Evolutionary conservation across 305 asterid species (phyloP), one percentile per base, ranked within the genome.

Genomic region (Fraxinus sp.): DNA sequence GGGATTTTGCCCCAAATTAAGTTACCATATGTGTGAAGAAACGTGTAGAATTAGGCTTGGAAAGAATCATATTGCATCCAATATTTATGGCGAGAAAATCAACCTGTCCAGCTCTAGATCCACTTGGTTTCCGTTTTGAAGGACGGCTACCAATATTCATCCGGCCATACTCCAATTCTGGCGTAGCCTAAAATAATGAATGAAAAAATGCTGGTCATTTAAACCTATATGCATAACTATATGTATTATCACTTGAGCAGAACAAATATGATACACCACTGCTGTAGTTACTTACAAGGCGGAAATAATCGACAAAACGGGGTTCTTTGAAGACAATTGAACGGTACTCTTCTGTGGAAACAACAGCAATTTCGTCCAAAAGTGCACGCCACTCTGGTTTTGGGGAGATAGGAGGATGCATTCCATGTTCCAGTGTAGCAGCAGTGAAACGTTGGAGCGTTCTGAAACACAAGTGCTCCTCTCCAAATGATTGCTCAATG

Each of bases 81-180:
- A 1, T 28, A 1, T 28, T 28, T 28, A 28, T 1, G 32, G 32
- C 32, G 1, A 28, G 32, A 1, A 28, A 28, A 28, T 28, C 28
- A 26, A 26, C 28, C 28, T 26, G 28, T 26, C 28, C 1, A 26
- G 28, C 28, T 26, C 28, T 26, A 26, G 28, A n/a, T 16, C 97
- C 97, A 74, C 93, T 92, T 0, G 97, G 95, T 83, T 92, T 93
- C 39, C 97, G 89, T 66, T 93, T 93, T 5, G 97, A 91, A 22
- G 97, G 97, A 35, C 97, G 95, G 52, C 97, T 93, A 0, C 97
- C 97, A 8, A 93, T 93, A 90, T 93, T 93, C 97, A 93, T 93
- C 20, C 97, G 84, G 7, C 97, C 97, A 32, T 93, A 93, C 89
- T 93, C 97, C 62, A 93, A 77, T 33, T 93, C 97, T 13, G 97